Conservation (phyloP, 2,329 filamentous ascomycete species). For the Didymella sp. region DNA sequence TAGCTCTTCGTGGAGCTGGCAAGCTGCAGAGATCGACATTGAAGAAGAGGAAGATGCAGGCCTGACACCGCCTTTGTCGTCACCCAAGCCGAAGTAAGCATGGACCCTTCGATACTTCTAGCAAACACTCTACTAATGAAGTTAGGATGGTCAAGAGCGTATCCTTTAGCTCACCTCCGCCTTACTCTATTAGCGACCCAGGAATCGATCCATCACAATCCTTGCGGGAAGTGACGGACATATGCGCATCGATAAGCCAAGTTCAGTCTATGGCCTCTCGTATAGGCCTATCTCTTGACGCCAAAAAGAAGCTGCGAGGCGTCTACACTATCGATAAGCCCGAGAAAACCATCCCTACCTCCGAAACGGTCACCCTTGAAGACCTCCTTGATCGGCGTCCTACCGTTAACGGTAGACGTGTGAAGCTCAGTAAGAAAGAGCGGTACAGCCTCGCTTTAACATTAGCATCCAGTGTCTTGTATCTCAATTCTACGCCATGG, state of each 20-base stretch:
- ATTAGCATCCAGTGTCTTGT: slow-evolving; percentile 46
- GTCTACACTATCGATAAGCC: slow-evolving; percentile 32
- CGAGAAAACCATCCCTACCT: slow-evolving; percentile 20
- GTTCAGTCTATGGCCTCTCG: slow-evolving; percentile 33
- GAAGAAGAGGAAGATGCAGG: slow-evolving; percentile 35
- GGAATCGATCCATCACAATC: slow-evolving; percentile 12
- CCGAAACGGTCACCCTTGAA: slow-evolving; percentile 41
- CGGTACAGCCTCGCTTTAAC: slow-evolving; percentile 47
- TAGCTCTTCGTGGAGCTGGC: slow-evolving; percentile 36
- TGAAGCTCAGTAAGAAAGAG: slow-evolving; percentile 46
- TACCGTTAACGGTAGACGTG: slow-evolving; percentile 33
- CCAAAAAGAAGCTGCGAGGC: slow-evolving; percentile 41
- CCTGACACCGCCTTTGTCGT: slow-evolving; percentile 16
- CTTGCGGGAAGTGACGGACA: slow-evolving; percentile 44
- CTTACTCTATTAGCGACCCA: slow-evolving; percentile 41
- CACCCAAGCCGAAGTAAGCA: slow-evolving; percentile 31
- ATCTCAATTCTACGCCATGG: slow-evolving; percentile 49
- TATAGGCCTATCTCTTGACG: slow-evolving; percentile 46
- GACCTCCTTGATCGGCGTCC: slow-evolving; percentile 40
- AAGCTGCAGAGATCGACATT: slow-evolving; percentile 42
- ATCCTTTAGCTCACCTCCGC: slow-evolving; percentile 45
- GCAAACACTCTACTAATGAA: too few species aligned
- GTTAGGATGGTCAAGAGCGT: slow-evolving; percentile 41
- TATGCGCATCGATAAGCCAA: slow-evolving; percentile 46
- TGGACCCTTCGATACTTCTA: too few species aligned